phyloP scores from a whole-genome alignment of 768 basidiomycete species.

The Strobilomyces echinocephalus region DNA sequence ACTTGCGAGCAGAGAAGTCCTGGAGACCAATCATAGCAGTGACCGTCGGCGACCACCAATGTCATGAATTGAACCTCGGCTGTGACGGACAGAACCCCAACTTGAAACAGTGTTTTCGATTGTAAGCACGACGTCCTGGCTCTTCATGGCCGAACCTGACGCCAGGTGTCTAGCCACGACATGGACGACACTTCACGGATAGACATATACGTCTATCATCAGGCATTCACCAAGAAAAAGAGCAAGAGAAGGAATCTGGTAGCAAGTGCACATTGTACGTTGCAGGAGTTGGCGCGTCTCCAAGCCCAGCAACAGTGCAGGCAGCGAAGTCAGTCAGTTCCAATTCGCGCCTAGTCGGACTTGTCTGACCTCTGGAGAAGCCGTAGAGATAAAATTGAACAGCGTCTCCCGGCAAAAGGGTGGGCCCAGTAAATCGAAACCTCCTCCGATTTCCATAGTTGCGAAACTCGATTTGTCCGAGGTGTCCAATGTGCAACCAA shows the following conservation, averaged over 20 bases:
- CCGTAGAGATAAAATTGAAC: constrained; percentile 43
- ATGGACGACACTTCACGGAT: constrained; percentile 38
- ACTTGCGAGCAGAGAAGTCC: constrained; percentile 53
- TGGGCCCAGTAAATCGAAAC: constrained; percentile 8
- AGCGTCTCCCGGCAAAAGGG: constrained; percentile 18
- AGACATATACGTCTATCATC: constrained; percentile 54
- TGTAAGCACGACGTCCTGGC: constrained; percentile 39
- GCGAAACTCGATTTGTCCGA: constrained; percentile 18
- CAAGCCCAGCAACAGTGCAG: constrained; percentile 36
- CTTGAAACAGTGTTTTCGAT: constrained; percentile 44
- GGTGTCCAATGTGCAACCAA: background rate
- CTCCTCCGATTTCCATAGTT: constrained; percentile 9
- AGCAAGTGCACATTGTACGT: constrained; percentile 44
- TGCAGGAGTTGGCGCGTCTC: constrained; percentile 50
- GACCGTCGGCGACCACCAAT: constrained; percentile 47
- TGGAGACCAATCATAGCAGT: constrained; percentile 67
- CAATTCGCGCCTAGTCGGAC: background rate
- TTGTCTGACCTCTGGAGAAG: constrained; percentile 23
- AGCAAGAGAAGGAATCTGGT: constrained; percentile 51
- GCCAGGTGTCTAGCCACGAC: constrained; percentile 33
- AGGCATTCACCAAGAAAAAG: constrained; percentile 60
- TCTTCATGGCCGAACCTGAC: background rate
- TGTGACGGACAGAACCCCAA: constrained; percentile 70
- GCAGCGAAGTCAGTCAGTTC: constrained; percentile 47
- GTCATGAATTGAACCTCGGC: constrained; percentile 55